phyloP scores from a whole-genome alignment of 495 filamentous ascomycete genomes.

The Penicillium coffeae region DNA sequence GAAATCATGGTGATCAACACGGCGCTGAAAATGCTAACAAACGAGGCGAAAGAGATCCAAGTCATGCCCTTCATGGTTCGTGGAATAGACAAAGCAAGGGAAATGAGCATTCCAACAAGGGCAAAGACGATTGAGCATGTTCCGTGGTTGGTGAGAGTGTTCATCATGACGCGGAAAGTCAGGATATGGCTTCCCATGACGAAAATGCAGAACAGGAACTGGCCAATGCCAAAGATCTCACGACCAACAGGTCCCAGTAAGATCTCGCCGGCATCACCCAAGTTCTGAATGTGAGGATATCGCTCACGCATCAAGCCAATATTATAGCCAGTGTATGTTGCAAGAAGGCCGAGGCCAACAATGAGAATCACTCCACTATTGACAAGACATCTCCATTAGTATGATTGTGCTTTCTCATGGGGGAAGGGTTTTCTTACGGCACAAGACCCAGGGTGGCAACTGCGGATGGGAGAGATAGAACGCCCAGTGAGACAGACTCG shows the following conservation, averaged over 20 bases:
- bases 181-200: slow-evolving; percentile 70
- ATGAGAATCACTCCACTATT: slow-evolving; percentile 53
- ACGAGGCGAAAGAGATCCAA: slow-evolving; percentile 53
- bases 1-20: slow-evolving; percentile 70
- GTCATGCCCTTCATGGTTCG: slow-evolving; percentile 59
- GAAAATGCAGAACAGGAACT: slow-evolving; percentile 66
- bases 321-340: slow-evolving; percentile 46
- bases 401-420: neutral
- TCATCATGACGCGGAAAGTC: slow-evolving; percentile 63
- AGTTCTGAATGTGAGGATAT: slow-evolving; percentile 56
- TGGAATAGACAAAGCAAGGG: slow-evolving; percentile 59
- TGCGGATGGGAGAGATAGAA: slow-evolving; percentile 57
- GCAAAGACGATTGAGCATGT: slow-evolving; percentile 67
- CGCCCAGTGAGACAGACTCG: slow-evolving; percentile 68
- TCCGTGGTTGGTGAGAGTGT: slow-evolving; percentile 60
- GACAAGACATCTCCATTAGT: neutral
- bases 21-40: slow-evolving; percentile 62
- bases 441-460: slow-evolving; percentile 64
- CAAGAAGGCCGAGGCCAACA: slow-evolving; percentile 61
- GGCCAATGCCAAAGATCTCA: slow-evolving; percentile 58
- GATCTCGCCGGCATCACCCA: slow-evolving; percentile 70
- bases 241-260: slow-evolving; percentile 61
- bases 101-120: slow-evolving; percentile 59
- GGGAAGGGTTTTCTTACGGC: slow-evolving; percentile 16
- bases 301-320: slow-evolving; percentile 30